Evolutionary conservation across 257 asterid species (phyloP).

Genomic region (Nicotiana tabacum): DNA sequence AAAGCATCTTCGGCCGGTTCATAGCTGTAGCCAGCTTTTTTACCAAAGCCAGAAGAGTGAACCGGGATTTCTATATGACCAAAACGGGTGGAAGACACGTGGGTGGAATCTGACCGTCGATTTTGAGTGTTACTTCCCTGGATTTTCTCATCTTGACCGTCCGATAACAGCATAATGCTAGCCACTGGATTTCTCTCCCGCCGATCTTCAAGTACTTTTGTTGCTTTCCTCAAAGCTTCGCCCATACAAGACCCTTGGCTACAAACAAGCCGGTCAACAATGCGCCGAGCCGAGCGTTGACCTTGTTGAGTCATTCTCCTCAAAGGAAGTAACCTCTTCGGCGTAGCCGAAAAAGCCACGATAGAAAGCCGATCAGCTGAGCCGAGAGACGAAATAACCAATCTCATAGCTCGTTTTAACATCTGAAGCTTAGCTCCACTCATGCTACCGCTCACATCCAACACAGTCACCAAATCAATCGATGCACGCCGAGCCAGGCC

Average conservation of each 20-base stretch:
- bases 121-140: constrained; percentile 21
- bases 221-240: constrained; percentile 70
- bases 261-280: constrained; percentile 55
- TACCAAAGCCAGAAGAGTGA: constrained; percentile 44
- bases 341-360: constrained; percentile 55
- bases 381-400: constrained; percentile 83
- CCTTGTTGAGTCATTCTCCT: constrained; percentile 69
- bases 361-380: constrained; percentile 84
- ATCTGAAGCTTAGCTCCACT: constrained; percentile 78
- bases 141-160: constrained; percentile 54
- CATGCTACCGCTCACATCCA: constrained; percentile 81
- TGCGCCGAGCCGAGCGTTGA: constrained; percentile 54
- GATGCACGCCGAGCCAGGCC: constrained; percentile 70
- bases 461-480: constrained; percentile 76
- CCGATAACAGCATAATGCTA: constrained; percentile 67
- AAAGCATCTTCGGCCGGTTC: constrained; percentile 71
- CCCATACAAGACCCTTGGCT: constrained; percentile 61
- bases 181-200: constrained; percentile 84
- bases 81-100: constrained; percentile 53
- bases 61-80: constrained; percentile 85
- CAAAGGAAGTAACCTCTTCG: constrained; percentile 56
- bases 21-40: constrained; percentile 25
- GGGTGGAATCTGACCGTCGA: constrained; percentile 31
- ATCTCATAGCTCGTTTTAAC: constrained; percentile 82
- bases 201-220: constrained; percentile 71